A percentile compares a stretch with the other conserved stretches of the same genome.
Conservation (phyloP, 306 rosid genomes). For the Vigna reflexopilosa region DNA sequence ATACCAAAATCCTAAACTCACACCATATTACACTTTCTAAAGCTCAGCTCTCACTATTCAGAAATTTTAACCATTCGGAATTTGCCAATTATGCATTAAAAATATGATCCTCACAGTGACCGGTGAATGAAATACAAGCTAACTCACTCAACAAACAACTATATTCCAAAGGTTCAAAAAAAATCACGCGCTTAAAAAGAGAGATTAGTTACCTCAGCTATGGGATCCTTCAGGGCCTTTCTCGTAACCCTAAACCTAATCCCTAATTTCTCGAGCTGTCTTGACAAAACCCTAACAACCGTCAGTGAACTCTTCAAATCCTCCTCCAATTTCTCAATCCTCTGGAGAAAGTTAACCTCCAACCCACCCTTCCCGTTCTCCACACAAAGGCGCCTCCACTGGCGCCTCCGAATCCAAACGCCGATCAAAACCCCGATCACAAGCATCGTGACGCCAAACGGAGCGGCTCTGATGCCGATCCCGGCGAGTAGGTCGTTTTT, state of each 20-base stretch:
- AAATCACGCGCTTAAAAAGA: conserved; percentile 9
- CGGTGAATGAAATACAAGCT: conserved; percentile 13
- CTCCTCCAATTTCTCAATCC: conserved; percentile 84
- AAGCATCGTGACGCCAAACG: conserved; percentile 53
- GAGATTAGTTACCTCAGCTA: conserved; percentile 69
- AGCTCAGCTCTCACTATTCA: neutral
- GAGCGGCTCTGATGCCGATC: conserved; percentile 48
- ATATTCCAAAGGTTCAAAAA: conserved; percentile 6
- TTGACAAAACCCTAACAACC: conserved; percentile 67
- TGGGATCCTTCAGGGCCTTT: conserved; percentile 72
- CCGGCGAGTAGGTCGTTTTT: conserved; percentile 53
- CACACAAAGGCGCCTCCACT: conserved; percentile 63
- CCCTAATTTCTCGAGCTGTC: conserved; percentile 94
- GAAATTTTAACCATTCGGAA: neutral
- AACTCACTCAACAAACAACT: conserved; percentile 1
- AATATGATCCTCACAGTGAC: conserved; percentile 12
- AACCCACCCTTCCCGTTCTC: conserved; percentile 51
- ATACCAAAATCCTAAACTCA: conserved; percentile 2
- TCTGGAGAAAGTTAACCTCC: conserved; percentile 73
- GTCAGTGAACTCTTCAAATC: conserved; percentile 68
- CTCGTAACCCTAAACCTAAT: conserved; percentile 76
- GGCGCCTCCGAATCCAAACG: conserved; percentile 73
- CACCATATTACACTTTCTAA: neutral
- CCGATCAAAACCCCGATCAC: conserved; percentile 65
- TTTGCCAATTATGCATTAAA: conserved; percentile 8